Conservation (phyloP, 768 basidiomycete genomes). For the Trametes punicea region DNA sequence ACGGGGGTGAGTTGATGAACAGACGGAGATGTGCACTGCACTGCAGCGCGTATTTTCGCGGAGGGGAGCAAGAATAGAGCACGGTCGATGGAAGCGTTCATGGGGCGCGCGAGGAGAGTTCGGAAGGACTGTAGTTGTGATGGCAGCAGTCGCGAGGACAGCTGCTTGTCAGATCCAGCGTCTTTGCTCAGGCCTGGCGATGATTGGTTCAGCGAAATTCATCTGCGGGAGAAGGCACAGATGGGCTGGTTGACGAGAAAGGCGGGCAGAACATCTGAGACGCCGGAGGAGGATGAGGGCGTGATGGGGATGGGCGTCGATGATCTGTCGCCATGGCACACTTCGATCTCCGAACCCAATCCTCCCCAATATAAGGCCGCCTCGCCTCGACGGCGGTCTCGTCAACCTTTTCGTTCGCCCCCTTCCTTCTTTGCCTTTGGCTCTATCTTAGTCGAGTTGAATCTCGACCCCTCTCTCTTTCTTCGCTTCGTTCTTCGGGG, state of each 20-base stretch:
- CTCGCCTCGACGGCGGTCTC: constrained; percentile 14
- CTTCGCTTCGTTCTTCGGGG: constrained; percentile 44
- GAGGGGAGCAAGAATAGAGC: background rate
- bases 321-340: constrained; percentile 23
- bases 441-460: constrained; percentile 61
- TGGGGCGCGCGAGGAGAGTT: background rate
- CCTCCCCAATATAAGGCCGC: constrained; percentile 16
- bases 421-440: constrained; percentile 31
- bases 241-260: background rate
- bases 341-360: constrained; percentile 16
- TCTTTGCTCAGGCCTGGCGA: background rate
- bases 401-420: constrained; percentile 30
- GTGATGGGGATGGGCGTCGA: constrained; percentile 6
- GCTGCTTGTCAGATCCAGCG: background rate
- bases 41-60: background rate
- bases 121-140: constrained; percentile 16
- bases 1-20: constrained; percentile 14
- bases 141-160: constrained; percentile 22
- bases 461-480: constrained; percentile 47
- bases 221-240: background rate
- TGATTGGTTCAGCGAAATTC: background rate
- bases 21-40: background rate
- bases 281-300: constrained; percentile 4
- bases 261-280: background rate
- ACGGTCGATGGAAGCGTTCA: background rate